Evolutionary conservation across 768 basidiomycete species (phyloP), one percentile per base, ranked within the genome.

Genomic region (Nidularia sp.): DNA sequence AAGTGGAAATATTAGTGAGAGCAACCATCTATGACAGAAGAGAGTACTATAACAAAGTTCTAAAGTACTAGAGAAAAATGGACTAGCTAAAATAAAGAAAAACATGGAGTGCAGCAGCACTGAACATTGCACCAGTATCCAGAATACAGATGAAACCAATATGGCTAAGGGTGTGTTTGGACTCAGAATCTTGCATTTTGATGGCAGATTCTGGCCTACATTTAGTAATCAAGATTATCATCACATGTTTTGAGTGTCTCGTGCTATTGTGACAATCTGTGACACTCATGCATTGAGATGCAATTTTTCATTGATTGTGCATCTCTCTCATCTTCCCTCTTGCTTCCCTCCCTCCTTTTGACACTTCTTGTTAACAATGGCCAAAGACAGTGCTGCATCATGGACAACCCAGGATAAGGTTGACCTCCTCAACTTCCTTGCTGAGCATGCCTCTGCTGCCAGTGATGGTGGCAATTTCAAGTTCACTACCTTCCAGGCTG

Each of bases 391-490:
- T 34, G 41, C 41, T 33, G 47, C 54, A 29, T 49, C 13, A 15
- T 59, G 57, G 57, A 48, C 57, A 25, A 25, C 9, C n/a, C 49
- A 34, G 9, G 54, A 59, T 15, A 58, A 59, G 50, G 8, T 36
- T 6, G n/a, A 32, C n/a, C 39, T 60, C 31, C 34, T 61, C 48
- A 39, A 53, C 25, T 56, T 47, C 39, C 54, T 61, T 35, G 18
- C 53, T 12, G 22, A 52, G 5, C 45, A 55, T 45, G 43, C 32
- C 10, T 13, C 59, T 42, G 53, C 15, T 15, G 57, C 64, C 47
- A 63, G 57, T 8, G 57, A 62, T 59, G 57, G 56, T 34, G 50
- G 51, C 15, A 60, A 51, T 52, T 66, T 65, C 55, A 63, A 63
- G 51, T 47, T 53, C 50, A 29, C 42, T 0, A 57, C 55, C 3